Percentiles rank a stretch among this genome's conserved stretches.
Evolutionary conservation across 2,329 filamentous ascomycete genomes (phyloP).

Genomic region (Neopestalotiopsis rosae): DNA sequence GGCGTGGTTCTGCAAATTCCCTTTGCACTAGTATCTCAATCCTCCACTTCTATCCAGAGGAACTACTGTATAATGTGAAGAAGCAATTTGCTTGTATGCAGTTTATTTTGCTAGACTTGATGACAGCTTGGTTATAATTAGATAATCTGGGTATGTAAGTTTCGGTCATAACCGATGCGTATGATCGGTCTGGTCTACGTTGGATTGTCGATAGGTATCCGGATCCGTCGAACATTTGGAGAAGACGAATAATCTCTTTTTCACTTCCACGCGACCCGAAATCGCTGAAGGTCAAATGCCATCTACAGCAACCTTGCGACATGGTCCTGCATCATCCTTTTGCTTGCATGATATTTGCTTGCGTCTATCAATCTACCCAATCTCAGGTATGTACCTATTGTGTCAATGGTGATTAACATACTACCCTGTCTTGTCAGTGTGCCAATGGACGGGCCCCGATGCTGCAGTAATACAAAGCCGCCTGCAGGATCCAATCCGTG

Average conservation of each 20-base stretch:
- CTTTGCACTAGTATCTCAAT: background rate
- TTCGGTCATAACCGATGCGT: conserved; percentile 1
- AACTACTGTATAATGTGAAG: background rate
- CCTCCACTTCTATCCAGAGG: background rate
- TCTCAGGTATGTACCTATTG: no score
- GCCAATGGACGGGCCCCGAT: no score
- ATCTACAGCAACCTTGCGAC: no score
- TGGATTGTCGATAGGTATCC: background rate
- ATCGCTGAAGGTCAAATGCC: no score
- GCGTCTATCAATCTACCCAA: no score
- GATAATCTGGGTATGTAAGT: background rate
- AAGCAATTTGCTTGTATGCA: conserved; percentile 1
- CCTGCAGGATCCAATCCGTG: background rate
- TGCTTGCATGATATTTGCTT: no score
- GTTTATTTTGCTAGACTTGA: background rate
- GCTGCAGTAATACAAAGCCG: background rate
- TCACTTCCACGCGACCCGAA: no score
- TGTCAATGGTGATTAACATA: no score
- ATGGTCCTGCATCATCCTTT: no score
- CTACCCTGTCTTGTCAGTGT: no score
- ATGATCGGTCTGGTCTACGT: background rate
- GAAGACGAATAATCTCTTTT: no score
- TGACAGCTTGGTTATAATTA: background rate
- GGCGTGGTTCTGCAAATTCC: background rate
- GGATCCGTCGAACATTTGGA: no score